A percentile compares a stretch with the other conserved stretches of the same genome.
Conservation (phyloP, 148 eudicot genomes). For the Cornus controversa region DNA sequence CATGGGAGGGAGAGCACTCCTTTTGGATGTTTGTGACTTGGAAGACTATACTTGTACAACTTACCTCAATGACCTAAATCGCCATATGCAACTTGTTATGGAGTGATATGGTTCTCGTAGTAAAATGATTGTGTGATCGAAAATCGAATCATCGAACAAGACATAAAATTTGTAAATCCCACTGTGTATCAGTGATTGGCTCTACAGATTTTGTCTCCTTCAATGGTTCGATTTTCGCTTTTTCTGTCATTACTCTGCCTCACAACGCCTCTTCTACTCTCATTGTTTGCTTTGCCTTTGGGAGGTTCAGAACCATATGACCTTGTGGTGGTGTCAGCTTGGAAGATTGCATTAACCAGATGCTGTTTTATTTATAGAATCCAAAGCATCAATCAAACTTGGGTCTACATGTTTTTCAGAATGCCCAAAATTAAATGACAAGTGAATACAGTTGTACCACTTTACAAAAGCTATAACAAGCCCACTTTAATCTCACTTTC, state of each 20-base stretch:
- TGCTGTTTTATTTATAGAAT: neutral
- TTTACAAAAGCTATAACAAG: neutral
- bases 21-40: conserved; percentile 70
- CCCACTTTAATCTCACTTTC: neutral
- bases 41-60: conserved; percentile 69
- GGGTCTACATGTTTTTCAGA: neutral
- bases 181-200: no score
- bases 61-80: conserved; percentile 75
- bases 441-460: neutral
- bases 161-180: no score
- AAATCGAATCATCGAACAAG: no score
- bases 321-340: neutral
- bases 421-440: neutral
- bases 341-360: no score
- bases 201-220: no score
- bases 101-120: no score
- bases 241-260: no score
- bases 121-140: no score
- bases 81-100: conserved; percentile 82
- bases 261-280: no score
- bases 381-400: neutral
- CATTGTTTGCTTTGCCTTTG: no score
- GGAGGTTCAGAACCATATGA: no score
- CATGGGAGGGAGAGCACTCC: conserved; percentile 42
- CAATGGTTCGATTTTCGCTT: no score